These are phyloP conservation scores for Ogataea nakhonphanomensis DNA, from an alignment of 805 yeast species.

Conservation along the genomic window DNA sequence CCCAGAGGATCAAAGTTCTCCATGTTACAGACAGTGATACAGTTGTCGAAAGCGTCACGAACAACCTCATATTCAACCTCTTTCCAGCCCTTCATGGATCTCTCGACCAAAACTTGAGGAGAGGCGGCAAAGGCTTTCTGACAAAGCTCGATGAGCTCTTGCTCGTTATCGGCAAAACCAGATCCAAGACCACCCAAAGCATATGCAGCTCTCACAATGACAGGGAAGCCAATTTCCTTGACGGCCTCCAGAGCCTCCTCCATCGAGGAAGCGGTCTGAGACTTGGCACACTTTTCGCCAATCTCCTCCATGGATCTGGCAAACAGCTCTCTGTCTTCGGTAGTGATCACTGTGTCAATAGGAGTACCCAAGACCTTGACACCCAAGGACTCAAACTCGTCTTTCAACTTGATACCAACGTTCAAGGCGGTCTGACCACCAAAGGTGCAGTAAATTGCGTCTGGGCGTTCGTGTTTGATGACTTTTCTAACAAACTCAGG, in stretches of 20 bases:
- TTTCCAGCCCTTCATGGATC: slow-evolving; percentile 99
- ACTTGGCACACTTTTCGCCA: slow-evolving; percentile 91
- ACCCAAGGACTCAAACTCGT: slow-evolving; percentile 87
- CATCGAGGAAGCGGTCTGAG: slow-evolving; percentile 76
- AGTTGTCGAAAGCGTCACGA: slow-evolving; percentile 94
- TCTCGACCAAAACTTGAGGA: slow-evolving; percentile 93
- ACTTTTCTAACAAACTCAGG: slow-evolving; percentile 96
- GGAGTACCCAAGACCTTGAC: slow-evolving; percentile 96
- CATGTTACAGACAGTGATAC: slow-evolving; percentile 99
- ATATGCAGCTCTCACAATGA: slow-evolving; percentile 94
- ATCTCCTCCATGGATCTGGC: slow-evolving; percentile 94
- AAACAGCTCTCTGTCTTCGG: slow-evolving; percentile 96
- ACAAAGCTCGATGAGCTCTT: slow-evolving; percentile 79
- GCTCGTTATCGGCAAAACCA: slow-evolving; percentile 89
- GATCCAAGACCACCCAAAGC: slow-evolving; percentile 98
- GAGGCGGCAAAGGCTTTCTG: slow-evolving; percentile 90
- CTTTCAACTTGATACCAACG: slow-evolving; percentile 94
- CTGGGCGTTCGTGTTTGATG: slow-evolving; percentile 92
- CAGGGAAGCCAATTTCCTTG: slow-evolving; percentile 85
- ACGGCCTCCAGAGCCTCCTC: slow-evolving; percentile 86
- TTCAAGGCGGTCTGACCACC: slow-evolving; percentile 98
- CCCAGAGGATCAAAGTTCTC: slow-evolving; percentile 98
- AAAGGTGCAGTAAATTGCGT: slow-evolving; percentile 93
- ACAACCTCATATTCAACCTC: slow-evolving; percentile 99
- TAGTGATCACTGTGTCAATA: slow-evolving; percentile 91